These are phyloP conservation scores for Pichia thaimueangensis DNA, from an alignment of 805 yeast genomes.

Conservation along the genomic window DNA sequence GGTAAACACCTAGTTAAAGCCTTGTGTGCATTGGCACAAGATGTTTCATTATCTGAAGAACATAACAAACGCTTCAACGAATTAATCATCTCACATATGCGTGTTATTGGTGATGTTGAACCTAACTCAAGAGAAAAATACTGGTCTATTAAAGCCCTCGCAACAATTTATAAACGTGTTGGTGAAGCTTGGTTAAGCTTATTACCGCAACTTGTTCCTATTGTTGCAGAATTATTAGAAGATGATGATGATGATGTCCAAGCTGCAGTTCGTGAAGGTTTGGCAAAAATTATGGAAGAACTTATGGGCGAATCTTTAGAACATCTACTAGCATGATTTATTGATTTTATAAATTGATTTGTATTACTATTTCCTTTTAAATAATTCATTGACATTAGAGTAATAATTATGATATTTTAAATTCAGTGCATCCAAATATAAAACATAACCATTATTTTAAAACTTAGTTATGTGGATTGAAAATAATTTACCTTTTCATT, in stretches of 20 bases:
- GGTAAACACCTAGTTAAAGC: constrained; percentile 81
- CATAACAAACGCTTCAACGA: constrained; percentile 68
- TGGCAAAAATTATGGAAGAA: constrained; percentile 85
- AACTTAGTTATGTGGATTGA: too few species aligned
- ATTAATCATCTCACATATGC: constrained; percentile 57
- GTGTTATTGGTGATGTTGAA: constrained; percentile 36
- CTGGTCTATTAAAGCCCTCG: constrained; percentile 78
- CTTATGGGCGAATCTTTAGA: constrained; percentile 95
- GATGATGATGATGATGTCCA: constrained; percentile 95
- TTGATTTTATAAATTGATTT: not conserved
- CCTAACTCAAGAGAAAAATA: constrained; percentile 53
- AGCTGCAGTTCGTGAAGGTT: constrained; percentile 79
- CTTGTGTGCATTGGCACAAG: constrained; percentile 64
- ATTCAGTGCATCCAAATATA: too few species aligned
- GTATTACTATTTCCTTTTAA: too few species aligned
- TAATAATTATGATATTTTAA: too few species aligned
- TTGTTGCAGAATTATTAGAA: constrained; percentile 90
- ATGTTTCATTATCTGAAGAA: constrained; percentile 59
- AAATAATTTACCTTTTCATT: too few species aligned
- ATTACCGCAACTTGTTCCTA: constrained; percentile 91
- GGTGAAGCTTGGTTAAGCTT: constrained; percentile 92
- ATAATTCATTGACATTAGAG: too few species aligned
- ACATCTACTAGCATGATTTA: constrained; percentile 28
- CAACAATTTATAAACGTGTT: constrained; percentile 77
- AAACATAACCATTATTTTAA: too few species aligned